Base-by-base conservation (phyloP, 2,329 filamentous ascomycete species). In the Paracamarosporium sp. region DNA sequence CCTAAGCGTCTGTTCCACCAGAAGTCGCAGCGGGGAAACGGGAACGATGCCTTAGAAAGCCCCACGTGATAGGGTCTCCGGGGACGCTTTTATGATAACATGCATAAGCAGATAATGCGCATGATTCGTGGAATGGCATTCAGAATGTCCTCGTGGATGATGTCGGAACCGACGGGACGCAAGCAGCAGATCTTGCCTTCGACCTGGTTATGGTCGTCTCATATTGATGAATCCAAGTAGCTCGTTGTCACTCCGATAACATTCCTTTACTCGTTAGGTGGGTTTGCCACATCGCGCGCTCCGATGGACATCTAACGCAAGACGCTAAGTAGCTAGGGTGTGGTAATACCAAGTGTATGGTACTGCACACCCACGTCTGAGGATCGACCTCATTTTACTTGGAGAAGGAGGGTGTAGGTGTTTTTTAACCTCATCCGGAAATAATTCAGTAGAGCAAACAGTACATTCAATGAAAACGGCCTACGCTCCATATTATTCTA, bases 121-220 rank as follows among this genome's bases (percentile, higher is more conserved):
- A 12, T n/a, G 12, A 40, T 40, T 20, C 36, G 36, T 17, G 4
- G 9, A 40, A 40, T 13, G 7, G 3, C n/a, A 17, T n/a, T n/a
- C 36, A 11, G n/a, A 12, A n/a, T 8, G 15, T n/a, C 35, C 35
- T 20, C 35, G 35, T 20, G 35, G 4, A 17, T 17, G 6, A 17
- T 38, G 35, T 47, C 41, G 36, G 45, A 6, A 12, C 15, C n/a
- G 12, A 12, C 13, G 24, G 35, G 5, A 35, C 9, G 11, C 44
- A 28, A 12, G 9, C 12, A 36, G 51, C 24, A 47, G 56, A 60
- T 56, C 57, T 45, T 36, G 41, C 40, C 56, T 47, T 54, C 25
- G n/a, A 50, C 43, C 44, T 35, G 53, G 57, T 5, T 50, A 53
- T 54, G 48, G 9, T 22, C 12, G 57, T 59, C 33, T 43, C 48